Conservation (phyloP, 2,329 filamentous ascomycete genomes). For the Pleoardoris graminearum region DNA sequence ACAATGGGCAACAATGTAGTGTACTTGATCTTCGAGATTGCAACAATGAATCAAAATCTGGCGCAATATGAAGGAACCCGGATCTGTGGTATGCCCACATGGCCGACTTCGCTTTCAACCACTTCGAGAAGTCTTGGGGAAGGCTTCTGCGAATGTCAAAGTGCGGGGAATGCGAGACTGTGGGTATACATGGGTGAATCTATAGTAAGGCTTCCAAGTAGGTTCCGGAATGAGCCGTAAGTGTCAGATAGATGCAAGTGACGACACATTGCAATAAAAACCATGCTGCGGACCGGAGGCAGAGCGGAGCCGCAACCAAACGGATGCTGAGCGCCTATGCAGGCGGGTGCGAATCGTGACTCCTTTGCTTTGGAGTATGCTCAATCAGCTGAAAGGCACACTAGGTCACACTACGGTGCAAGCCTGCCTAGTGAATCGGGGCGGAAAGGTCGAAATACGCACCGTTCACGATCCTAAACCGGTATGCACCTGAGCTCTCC, state of each 20-base stretch:
- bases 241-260: background rate
- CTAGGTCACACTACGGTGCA: background rate
- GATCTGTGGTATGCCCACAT: too few species aligned
- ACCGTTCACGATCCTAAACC: background rate
- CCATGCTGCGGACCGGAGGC: background rate
- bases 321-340: background rate
- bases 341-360: too few species aligned
- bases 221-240: background rate
- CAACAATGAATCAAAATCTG: too few species aligned
- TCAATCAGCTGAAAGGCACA: background rate
- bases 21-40: too few species aligned
- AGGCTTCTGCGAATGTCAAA: background rate
- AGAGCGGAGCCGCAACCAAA: background rate
- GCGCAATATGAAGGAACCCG: too few species aligned
- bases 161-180: background rate
- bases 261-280: background rate
- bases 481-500: constrained; percentile 7
- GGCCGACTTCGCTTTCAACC: background rate
- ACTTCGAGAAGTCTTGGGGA: background rate
- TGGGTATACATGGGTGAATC: background rate
- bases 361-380: constrained; percentile 6
- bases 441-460: background rate
- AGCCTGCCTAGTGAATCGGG: background rate
- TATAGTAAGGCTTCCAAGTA: too few species aligned
- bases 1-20: too few species aligned